Conservation (phyloP, 2,329 filamentous ascomycete genomes). For the Pseudopithomyces chartarum region DNA sequence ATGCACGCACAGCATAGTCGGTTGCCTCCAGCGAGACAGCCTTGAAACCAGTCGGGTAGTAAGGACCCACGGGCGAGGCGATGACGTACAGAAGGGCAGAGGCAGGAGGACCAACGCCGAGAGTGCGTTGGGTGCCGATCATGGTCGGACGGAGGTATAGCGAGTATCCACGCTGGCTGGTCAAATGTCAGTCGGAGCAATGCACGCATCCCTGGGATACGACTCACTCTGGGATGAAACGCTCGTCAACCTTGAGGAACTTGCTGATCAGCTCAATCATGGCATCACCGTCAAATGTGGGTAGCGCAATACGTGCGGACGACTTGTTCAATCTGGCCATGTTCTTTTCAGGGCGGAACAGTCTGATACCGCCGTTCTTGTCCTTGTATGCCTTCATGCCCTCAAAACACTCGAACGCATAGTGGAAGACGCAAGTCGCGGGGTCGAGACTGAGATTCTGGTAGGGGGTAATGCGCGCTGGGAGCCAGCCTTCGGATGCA, state of each 20-base stretch:
- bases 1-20: slow-evolving; percentile 93
- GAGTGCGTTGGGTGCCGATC: slow-evolving; percentile 94
- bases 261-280: slow-evolving; percentile 82
- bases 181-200: background rate
- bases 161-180: slow-evolving; percentile 76
- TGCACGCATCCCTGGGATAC: background rate
- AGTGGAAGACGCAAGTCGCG: slow-evolving; percentile 96
- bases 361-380: slow-evolving; percentile 73
- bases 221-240: slow-evolving; percentile 81
- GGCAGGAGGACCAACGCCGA: slow-evolving; percentile 90
- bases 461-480: slow-evolving; percentile 86
- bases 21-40: slow-evolving; percentile 94
- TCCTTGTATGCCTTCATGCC: slow-evolving; percentile 99
- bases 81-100: slow-evolving; percentile 94
- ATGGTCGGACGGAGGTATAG: slow-evolving; percentile 95
- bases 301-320: slow-evolving; percentile 86
- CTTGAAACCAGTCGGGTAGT: slow-evolving; percentile 99
- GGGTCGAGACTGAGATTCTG: slow-evolving; percentile 97
- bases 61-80: slow-evolving; percentile 93
- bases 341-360: slow-evolving; percentile 96
- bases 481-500: slow-evolving; percentile 78
- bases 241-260: slow-evolving; percentile 79
- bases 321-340: slow-evolving; percentile 95
- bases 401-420: slow-evolving; percentile 97
- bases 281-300: slow-evolving; percentile 75